phyloP scores from a whole-genome alignment of 2,329 filamentous ascomycete genomes.

The Sclerotiophoma versabilis region DNA sequence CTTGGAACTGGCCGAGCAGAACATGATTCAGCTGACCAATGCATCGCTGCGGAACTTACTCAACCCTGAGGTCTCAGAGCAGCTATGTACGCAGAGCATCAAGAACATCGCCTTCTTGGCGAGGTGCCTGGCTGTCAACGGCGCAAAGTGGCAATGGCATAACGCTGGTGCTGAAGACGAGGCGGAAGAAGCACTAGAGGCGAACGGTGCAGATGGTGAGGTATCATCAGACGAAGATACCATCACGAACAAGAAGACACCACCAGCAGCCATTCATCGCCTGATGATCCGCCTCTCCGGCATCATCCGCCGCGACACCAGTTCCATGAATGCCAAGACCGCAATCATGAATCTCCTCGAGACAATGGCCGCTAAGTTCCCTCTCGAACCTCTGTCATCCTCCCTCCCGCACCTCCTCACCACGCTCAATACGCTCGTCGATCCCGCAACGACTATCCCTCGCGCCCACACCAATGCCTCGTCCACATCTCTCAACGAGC shows the following conservation, averaged over 20 bases:
- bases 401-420: conserved; percentile 71
- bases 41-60: conserved; percentile 67
- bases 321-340: conserved; percentile 75
- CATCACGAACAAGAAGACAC: conserved; percentile 27
- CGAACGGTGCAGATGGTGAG: conserved; percentile 44
- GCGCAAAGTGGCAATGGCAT: conserved; percentile 54
- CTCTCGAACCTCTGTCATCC: conserved; percentile 63
- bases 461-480: conserved; percentile 69
- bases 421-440: conserved; percentile 83
- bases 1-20: conserved; percentile 68
- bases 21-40: conserved; percentile 67
- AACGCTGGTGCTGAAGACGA: conserved; percentile 55
- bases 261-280: conserved; percentile 69
- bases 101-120: conserved; percentile 86
- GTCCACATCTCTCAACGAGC: conserved; percentile 58
- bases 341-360: conserved; percentile 78
- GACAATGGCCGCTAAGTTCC: conserved; percentile 69
- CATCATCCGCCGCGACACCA: conserved; percentile 72
- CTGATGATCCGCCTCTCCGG: conserved; percentile 80
- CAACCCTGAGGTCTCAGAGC: conserved; percentile 70
- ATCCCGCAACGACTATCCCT: conserved; percentile 75
- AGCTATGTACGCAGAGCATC: conserved; percentile 78
- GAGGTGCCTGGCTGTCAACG: conserved; percentile 67
- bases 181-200: conserved; percentile 53
- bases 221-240: conserved; percentile 47